Evolutionary conservation across 1,284 basidiomycete genomes (phyloP).

Genomic region (Puccinia novopanici): DNA sequence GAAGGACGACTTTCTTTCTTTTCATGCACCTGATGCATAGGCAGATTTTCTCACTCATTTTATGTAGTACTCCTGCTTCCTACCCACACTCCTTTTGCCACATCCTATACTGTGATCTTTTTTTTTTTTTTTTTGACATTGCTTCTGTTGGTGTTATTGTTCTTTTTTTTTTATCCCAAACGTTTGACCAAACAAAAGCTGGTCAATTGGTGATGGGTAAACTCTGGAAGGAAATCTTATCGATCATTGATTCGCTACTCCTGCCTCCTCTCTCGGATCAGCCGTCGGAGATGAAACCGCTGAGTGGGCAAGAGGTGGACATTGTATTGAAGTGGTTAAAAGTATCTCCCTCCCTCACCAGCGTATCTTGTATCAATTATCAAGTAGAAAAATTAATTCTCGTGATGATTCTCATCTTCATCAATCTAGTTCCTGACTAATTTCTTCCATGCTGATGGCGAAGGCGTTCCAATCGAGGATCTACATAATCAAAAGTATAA

Average conservation of each 20-base stretch:
- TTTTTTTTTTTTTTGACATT: background rate
- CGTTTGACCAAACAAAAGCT: slow-evolving; percentile 62
- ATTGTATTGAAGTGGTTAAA: slow-evolving; percentile 98
- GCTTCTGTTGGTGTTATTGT: slow-evolving; percentile 1
- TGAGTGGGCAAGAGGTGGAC: slow-evolving; percentile 93
- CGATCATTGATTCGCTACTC: slow-evolving; percentile 81
- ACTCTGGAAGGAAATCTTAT: slow-evolving; percentile 94
- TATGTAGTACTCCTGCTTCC: too few relatives aligned
- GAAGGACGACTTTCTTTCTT: too few relatives aligned
- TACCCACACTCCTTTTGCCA: too few relatives aligned
- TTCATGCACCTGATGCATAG: too few relatives aligned
- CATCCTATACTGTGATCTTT: too few relatives aligned
- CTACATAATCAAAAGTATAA: slow-evolving; percentile 97
- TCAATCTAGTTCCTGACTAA: slow-evolving; percentile 77
- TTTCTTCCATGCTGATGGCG: slow-evolving; percentile 92
- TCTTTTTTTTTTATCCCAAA: background rate
- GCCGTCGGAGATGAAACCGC: slow-evolving; percentile 83
- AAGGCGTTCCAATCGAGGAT: slow-evolving; percentile 76
- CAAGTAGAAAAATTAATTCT: slow-evolving; percentile 15
- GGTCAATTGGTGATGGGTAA: slow-evolving; percentile 90
- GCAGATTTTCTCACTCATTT: slow-evolving; percentile 53
- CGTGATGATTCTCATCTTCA: slow-evolving; percentile 27
- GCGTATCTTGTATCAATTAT: background rate
- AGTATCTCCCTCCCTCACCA: slow-evolving; percentile 58
- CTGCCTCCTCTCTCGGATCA: slow-evolving; percentile 87